Evolutionary conservation across 495 filamentous ascomycete species (phyloP), one percentile per base, ranked within the genome.

Genomic region (Elasticomyces elasticus): DNA sequence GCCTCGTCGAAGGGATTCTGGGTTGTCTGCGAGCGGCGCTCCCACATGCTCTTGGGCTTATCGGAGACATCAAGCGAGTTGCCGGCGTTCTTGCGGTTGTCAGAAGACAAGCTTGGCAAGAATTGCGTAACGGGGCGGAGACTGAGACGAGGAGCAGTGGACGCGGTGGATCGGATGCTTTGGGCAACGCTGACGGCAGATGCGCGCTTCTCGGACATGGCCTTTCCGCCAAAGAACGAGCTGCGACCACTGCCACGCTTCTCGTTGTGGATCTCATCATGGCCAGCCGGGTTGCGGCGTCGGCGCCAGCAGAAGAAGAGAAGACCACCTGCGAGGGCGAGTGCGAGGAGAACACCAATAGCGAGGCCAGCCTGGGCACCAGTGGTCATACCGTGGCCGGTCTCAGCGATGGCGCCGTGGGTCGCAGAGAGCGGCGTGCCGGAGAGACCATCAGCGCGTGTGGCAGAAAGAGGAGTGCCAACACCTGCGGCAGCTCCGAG

Each of bases 121-220:
- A 97, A 94, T 62, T 94, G 82, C 51, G 89, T 91, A 28, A 94
- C 79, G 0, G 90, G 92, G 33, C 88, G 84, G 46, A 95, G 76
- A 60, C 89, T 94, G 40, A 97, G 75, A 50, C 82, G 80, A 2
- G 91, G 86, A 17, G 81, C 82, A 43, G 74, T 76, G 12, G 76
- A 69, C 55, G 69, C 64, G n/a, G 71, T 74, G 69, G 74, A 17
- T 69, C 70, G 51, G 63, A 62, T 40, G 35, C 35, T 40, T 5
- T 40, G 4, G 13, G 65, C 64, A 68, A 67, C 40, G 70, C 67
- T 41, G 62, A 66, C 37, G 67, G 62, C 44, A 62, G 66, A 54
- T 60, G 64, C 46, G 23, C 47, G 49, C 31, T 53, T 47, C 27
- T 53, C 50, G 43, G 30, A 20, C 23, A 49, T 44, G 19, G 41